Percentiles rank a stretch among this genome's conserved stretches.
Conservation (phyloP, 345 rosid species). For the Eutrema yunnanense region DNA sequence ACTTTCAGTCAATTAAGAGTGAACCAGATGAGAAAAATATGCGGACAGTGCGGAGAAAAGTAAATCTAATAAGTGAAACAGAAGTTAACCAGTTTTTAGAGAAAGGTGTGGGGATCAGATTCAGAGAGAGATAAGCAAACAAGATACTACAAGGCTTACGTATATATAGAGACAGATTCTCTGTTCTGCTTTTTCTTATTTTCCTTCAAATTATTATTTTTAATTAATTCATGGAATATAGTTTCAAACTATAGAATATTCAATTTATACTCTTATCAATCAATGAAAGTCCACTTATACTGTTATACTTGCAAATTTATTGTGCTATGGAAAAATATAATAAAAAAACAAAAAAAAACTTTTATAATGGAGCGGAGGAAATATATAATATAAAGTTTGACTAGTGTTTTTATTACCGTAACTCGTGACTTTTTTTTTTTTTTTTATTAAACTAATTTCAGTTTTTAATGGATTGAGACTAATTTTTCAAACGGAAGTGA, state of each 20-base stretch:
- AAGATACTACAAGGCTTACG: neutral
- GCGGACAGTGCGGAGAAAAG: conserved; percentile 2
- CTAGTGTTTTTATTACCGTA: too few species aligned
- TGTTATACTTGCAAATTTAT: too few species aligned
- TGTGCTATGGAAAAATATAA: too few species aligned
- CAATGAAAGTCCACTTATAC: too few species aligned
- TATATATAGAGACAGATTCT: conserved; percentile 6
- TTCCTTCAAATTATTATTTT: neutral
- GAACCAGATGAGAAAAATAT: neutral
- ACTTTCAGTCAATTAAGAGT: neutral
- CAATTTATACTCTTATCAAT: too few species aligned
- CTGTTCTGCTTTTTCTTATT: neutral
- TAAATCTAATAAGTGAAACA: neutral
- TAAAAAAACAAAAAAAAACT: too few species aligned
- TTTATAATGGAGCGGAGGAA: too few species aligned
- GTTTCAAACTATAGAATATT: neutral
- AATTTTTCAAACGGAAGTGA: too few species aligned
- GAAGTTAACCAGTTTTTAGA: conserved; percentile 14
- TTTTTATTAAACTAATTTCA: too few species aligned
- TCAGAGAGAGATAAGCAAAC: conserved; percentile 3
- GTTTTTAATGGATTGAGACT: too few species aligned
- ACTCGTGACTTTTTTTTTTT: too few species aligned
- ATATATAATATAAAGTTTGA: too few species aligned
- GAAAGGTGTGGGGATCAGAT: conserved; percentile 12
- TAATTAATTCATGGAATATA: neutral